phyloP scores from a whole-genome alignment of 345 rosid species.

The Adansonia digitata region DNA sequence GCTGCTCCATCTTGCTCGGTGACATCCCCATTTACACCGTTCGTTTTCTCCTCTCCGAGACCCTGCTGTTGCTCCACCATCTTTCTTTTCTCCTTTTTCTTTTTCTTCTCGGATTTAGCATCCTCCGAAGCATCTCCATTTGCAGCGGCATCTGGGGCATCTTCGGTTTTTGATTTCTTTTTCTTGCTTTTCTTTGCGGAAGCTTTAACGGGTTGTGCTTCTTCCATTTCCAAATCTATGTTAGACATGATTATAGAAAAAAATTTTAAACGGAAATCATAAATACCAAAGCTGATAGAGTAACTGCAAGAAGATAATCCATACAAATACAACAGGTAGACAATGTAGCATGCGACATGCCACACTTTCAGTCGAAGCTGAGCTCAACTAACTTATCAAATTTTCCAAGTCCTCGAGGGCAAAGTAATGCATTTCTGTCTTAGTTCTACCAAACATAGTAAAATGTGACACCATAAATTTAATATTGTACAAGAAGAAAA shows the following conservation, averaged over 20 bases:
- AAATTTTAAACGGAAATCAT: neutral
- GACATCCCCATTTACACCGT: constrained; percentile 23
- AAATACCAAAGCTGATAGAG: neutral
- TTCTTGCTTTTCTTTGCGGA: constrained; percentile 60
- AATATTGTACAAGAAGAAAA: neutral
- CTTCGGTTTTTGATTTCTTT: constrained; percentile 44
- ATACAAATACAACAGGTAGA: neutral
- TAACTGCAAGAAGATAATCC: neutral
- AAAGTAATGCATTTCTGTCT: neutral
- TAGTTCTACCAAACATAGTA: neutral
- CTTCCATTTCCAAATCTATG: constrained; percentile 47
- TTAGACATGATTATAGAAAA: neutral
- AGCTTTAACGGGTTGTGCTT: constrained; percentile 29
- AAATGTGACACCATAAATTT: neutral
- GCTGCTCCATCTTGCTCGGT: constrained; percentile 32
- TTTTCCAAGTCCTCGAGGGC: neutral
- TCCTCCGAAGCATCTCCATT: constrained; percentile 21
- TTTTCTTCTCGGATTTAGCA: constrained; percentile 47
- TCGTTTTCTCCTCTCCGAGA: constrained; percentile 17
- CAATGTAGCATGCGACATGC: neutral
- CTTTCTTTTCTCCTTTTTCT: constrained; percentile 48
- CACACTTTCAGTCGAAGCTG: neutral
- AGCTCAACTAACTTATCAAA: neutral
- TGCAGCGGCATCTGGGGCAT: constrained; percentile 13
- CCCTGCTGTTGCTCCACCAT: constrained; percentile 38